A percentile compares a stretch with the other conserved stretches of the same genome.
These are phyloP conservation scores for Gelatoporia subvermispora DNA, from an alignment of 768 basidiomycete species.

Conservation along the genomic window DNA sequence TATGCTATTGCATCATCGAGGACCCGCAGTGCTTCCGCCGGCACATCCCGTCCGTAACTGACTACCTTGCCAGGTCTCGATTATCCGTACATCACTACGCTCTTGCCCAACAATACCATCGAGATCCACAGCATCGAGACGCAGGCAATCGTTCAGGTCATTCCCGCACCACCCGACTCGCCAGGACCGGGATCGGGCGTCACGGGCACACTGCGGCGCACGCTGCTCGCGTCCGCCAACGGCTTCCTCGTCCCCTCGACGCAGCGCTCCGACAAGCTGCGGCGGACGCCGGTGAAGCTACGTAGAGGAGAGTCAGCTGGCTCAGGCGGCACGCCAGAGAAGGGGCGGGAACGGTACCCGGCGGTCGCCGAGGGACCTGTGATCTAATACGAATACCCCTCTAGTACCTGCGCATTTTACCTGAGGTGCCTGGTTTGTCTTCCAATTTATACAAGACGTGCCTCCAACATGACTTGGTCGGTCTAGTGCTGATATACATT, in stretches of 20 bases:
- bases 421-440: too few relatives aligned
- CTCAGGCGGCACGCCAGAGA: too few relatives aligned
- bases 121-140: conserved; percentile 79
- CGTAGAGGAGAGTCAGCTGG: neutral
- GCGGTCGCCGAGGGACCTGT: neutral
- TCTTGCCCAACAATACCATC: conserved; percentile 74
- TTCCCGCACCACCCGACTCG: conserved; percentile 42
- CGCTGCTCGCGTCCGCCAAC: conserved; percentile 26
- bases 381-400: too few relatives aligned
- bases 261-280: conserved; percentile 37
- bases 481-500: neutral
- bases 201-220: conserved; percentile 23
- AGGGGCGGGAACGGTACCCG: neutral
- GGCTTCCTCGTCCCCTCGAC: conserved; percentile 40
- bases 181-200: conserved; percentile 16
- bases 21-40: neutral
- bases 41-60: neutral
- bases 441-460: too few relatives aligned
- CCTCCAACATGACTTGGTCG: too few relatives aligned
- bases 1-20: neutral
- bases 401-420: too few relatives aligned
- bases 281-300: conserved; percentile 26
- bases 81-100: conserved; percentile 72
- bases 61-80: conserved; percentile 54
- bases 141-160: conserved; percentile 64